These are phyloP conservation scores for Hymenoscyphus fructigenus DNA, from an alignment of 2,329 filamentous ascomycete species.

Conservation along the genomic window DNA sequence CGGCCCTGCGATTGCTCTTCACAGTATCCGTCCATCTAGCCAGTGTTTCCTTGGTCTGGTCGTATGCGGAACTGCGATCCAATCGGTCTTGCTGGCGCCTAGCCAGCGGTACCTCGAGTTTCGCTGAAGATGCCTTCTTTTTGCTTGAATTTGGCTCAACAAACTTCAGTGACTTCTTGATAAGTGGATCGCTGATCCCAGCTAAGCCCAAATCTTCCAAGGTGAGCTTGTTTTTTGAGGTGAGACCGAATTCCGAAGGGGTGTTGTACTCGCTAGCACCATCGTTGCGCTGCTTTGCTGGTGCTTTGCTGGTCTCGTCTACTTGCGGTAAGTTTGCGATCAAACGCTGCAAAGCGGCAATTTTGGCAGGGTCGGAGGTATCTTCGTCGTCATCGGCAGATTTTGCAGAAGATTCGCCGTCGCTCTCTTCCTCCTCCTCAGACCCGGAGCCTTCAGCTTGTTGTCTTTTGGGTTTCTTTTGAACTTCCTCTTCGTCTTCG, in stretches of 20 bases:
- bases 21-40: constrained; percentile 93
- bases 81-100: constrained; percentile 84
- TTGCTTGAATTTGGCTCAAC: constrained; percentile 64
- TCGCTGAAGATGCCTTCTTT: constrained; percentile 57
- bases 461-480: constrained; percentile 38
- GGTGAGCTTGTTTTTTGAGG: constrained; percentile 51
- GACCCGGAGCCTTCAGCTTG: constrained; percentile 45
- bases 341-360: constrained; percentile 66
- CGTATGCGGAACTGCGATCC: constrained; percentile 78
- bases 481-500: constrained; percentile 62
- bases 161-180: constrained; percentile 78
- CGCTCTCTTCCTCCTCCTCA: constrained; percentile 47
- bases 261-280: constrained; percentile 60
- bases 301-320: constrained; percentile 28
- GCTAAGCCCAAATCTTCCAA: constrained; percentile 72
- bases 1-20: constrained; percentile 87
- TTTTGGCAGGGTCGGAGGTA: constrained; percentile 45
- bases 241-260: constrained; percentile 59
- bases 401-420: constrained; percentile 53
- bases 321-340: constrained; percentile 61
- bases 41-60: constrained; percentile 88
- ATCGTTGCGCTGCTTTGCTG: constrained; percentile 36
- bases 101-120: constrained; percentile 78
- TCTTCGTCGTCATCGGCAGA: constrained; percentile 45
- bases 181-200: constrained; percentile 68